phyloP scores from a whole-genome alignment of 2,329 filamentous ascomycete genomes.

The Fusarium falciforme region DNA sequence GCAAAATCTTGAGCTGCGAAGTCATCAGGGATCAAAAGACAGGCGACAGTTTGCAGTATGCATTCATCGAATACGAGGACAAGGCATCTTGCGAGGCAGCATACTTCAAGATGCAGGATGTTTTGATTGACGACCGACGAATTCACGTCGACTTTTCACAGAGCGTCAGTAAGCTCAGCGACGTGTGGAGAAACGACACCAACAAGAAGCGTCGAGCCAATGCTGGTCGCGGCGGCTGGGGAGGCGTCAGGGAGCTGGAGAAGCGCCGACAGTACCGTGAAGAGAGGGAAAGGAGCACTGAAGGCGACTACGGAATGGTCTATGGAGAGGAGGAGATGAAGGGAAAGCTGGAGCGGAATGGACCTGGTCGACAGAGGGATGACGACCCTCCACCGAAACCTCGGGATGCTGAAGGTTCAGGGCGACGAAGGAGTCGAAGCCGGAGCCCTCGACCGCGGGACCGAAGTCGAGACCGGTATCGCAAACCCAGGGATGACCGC shows the following conservation, averaged over 20 bases:
- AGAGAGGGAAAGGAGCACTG: slow-evolving; percentile 61
- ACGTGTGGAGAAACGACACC: slow-evolving; percentile 87
- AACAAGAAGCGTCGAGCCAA: slow-evolving; percentile 79
- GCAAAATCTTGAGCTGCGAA: slow-evolving; percentile 94
- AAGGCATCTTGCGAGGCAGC: slow-evolving; percentile 93
- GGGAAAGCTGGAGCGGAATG: slow-evolving; percentile 58
- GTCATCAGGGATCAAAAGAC: slow-evolving; percentile 95
- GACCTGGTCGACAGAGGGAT: slow-evolving; percentile 42
- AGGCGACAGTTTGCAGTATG: slow-evolving; percentile 94
- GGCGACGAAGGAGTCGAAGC: slow-evolving; percentile 32
- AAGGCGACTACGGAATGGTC: slow-evolving; percentile 78
- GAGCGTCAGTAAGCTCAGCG: slow-evolving; percentile 87
- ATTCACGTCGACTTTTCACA: slow-evolving; percentile 99
- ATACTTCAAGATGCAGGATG: slow-evolving; percentile 99
- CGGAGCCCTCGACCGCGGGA: slow-evolving; percentile 31
- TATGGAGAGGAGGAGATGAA: slow-evolving; percentile 79
- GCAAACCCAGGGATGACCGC: slow-evolving; percentile 40
- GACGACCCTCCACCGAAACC: slow-evolving; percentile 20
- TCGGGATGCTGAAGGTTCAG: slow-evolving; percentile 13
- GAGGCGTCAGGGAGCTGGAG: slow-evolving; percentile 88
- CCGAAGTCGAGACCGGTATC: slow-evolving; percentile 43
- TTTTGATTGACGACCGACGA: slow-evolving; percentile 94
- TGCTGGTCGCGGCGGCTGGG: slow-evolving; percentile 79
- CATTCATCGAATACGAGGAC: slow-evolving; percentile 96
- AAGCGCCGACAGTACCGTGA: slow-evolving; percentile 90